Evolutionary conservation across 805 yeast genomes (phyloP), one percentile per base, ranked within the genome.

Genomic region (Ogataea haglerorum): DNA sequence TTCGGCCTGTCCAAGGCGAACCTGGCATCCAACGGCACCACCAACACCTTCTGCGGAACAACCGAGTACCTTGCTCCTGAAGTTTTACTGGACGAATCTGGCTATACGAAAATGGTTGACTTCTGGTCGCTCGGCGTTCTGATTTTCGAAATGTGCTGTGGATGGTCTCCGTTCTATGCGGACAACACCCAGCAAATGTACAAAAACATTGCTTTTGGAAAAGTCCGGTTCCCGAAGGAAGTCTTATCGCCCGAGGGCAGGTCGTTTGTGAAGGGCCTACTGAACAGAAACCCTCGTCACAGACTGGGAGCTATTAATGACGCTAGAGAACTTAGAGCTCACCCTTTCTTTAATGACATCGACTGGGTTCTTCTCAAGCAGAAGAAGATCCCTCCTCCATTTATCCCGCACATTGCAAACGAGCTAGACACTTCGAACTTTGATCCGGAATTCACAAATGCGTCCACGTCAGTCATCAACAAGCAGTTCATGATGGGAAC

Each of bases 131-230:
- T 93, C 43, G 99, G 99, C 45, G 99, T 93, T 18, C 70, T 93
- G 43, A 89, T 93, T 33, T 93, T 93, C 65, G 99, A 93, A 68
- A 93, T 93, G 99, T 90, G 98, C 65, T 93, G 98, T 68, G 99
- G 99, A 37, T 93, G 98, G 99, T 85, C 96, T 4, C 99, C 99
- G 40, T 93, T 93, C 64, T 93, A 88, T 58, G 99, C 98, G 19
- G 97, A 91, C 48, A 91, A 88, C 63, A 89, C 95, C 36, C 98
- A 93, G 69, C 96, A 93, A 65, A 93, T 93, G 99, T 93, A 93
- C 68, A 93, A 91, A 69, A 93, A 93, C 67, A 93, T 93, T 69
- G 99, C 98, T 4, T 93, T 89, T 66, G 99, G 99, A 48, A 93
- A 91, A 64, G 98, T 93, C 32, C 76, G 96, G 57, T 93, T 93